Conservation (phyloP, 106 monocot species). For the Cymbidium sinense region DNA sequence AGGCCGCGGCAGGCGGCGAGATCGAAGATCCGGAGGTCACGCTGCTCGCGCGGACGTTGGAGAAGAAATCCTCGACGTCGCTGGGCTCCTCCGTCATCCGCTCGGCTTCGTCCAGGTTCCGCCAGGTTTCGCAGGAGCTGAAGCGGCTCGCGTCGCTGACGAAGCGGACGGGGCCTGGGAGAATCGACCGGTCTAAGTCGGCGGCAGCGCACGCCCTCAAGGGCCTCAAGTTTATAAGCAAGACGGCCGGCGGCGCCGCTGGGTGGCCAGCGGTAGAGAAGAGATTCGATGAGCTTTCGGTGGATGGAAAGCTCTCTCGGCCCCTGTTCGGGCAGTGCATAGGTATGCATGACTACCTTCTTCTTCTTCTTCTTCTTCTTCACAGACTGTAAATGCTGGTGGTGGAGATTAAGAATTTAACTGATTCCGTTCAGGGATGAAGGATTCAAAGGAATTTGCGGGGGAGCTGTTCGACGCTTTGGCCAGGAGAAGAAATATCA, state of each 20-base stretch:
- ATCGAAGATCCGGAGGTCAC: conserved; percentile 68
- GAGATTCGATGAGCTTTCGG: conserved; percentile 69
- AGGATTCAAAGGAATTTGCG: conserved; percentile 83
- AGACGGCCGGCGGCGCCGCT: conserved; percentile 43
- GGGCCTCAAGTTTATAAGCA: conserved; percentile 83
- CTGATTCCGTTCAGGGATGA: conserved; percentile 55
- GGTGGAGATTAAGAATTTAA: neutral
- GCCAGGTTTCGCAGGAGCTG: conserved; percentile 72
- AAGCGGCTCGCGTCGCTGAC: conserved; percentile 44
- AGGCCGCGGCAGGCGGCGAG: conserved; percentile 35
- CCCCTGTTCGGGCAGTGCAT: conserved; percentile 81
- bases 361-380: neutral
- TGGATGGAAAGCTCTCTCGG: conserved; percentile 37
- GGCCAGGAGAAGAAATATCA: conserved; percentile 59
- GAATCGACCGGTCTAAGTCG: conserved; percentile 58
- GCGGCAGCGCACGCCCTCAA: conserved; percentile 69
- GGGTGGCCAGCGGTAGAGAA: conserved; percentile 84
- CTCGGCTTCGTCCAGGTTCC: conserved; percentile 40
- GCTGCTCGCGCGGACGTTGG: conserved; percentile 64
- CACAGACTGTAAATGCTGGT: too few relatives aligned
- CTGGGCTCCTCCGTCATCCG: conserved; percentile 31
- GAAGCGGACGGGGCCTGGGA: conserved; percentile 10
- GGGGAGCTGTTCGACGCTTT: conserved; percentile 74
- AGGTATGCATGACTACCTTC: conserved; percentile 21
- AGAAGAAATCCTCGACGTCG: conserved; percentile 42